These are phyloP conservation scores for Kondoa subrosea DNA, from an alignment of 768 basidiomycete genomes.

Conservation along the genomic window DNA sequence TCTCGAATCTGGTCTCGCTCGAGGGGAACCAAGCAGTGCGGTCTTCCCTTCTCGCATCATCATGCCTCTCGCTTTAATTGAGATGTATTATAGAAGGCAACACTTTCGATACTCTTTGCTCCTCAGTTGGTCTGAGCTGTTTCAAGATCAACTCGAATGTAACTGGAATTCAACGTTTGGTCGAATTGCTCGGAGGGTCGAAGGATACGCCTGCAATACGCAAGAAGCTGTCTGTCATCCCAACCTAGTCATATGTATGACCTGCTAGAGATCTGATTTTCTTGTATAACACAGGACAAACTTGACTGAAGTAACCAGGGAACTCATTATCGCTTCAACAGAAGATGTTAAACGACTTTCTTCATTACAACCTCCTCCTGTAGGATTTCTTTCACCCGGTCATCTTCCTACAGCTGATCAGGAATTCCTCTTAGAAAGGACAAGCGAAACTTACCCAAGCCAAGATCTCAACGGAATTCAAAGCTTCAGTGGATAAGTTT, in stretches of 20 bases:
- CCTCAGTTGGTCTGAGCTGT: constrained; percentile 47
- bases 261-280: not conserved
- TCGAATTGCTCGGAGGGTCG: constrained; percentile 79
- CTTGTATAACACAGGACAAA: constrained; percentile 50
- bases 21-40: not conserved
- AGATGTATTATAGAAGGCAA: constrained; percentile 11
- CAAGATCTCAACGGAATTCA: constrained; percentile 85
- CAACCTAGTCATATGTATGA: not conserved
- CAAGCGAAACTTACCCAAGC: constrained; percentile 65
- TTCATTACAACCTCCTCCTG: constrained; percentile 46
- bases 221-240: constrained; percentile 64
- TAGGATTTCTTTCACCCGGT: constrained; percentile 32
- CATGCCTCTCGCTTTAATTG: not conserved
- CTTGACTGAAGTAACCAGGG: constrained; percentile 80
- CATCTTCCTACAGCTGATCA: not conserved
- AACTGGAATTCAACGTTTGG: constrained; percentile 81
- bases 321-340: constrained; percentile 83
- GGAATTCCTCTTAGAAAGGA: constrained; percentile 31
- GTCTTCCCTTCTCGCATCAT: not conserved
- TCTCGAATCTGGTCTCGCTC: not conserved
- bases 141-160: constrained; percentile 99
- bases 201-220: constrained; percentile 64
- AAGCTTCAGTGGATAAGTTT: constrained; percentile 73
- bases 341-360: constrained; percentile 83
- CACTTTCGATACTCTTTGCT: constrained; percentile 11